Base-by-base conservation (phyloP, 2,329 filamentous ascomycete species). In the Talaromyces amestolkiae region DNA sequence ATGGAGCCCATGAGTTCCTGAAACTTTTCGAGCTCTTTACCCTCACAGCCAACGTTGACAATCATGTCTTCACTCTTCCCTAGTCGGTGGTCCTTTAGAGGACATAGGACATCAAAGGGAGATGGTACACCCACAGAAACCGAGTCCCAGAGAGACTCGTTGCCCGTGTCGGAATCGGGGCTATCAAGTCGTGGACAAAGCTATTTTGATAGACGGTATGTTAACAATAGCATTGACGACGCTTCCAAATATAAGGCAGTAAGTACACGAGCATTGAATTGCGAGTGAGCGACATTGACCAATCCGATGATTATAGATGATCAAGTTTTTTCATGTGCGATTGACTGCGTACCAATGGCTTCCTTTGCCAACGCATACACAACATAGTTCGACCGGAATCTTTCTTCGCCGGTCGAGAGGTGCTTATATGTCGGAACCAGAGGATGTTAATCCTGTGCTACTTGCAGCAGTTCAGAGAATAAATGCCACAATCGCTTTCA, bases 401-500 rank as follows among this genome's bases (percentile, higher is more conserved):
- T 72, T 81, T 13, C 67, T 81, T 60, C 73, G 77, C 47, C 74
- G 74, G 56, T 74, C 77, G n/a, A 73, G 78, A 47, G 79, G 79
- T 59, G 72, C 73, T 35, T 83, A 82, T 66, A 73, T 79, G 33
- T 75, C 77, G 15, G 77, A 80, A 51, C 82, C 82, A 0, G 72
- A 78, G 27, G 70, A 72, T 5, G 66, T 81, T 11, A 73, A 79
- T 59, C 73, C 74, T 17, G 68, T 76, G 10, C 74, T 84, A 9
- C 69, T 81, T 11, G 76, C 71, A 3, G 80, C 82, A 8, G 78
- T 82, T 7, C 76, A 78, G 61, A 77, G 77, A 61, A 76, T 84
- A 64, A 82, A 83, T 67, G 75, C 81, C 22, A 74, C 76, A 17
- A 80, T 83, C 39, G 81, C 81, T 15, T 76, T 84, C 65, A 84